These are phyloP conservation scores for Penicillium expansum DNA, from an alignment of 2,329 filamentous ascomycete genomes.

Conservation along the genomic window DNA sequence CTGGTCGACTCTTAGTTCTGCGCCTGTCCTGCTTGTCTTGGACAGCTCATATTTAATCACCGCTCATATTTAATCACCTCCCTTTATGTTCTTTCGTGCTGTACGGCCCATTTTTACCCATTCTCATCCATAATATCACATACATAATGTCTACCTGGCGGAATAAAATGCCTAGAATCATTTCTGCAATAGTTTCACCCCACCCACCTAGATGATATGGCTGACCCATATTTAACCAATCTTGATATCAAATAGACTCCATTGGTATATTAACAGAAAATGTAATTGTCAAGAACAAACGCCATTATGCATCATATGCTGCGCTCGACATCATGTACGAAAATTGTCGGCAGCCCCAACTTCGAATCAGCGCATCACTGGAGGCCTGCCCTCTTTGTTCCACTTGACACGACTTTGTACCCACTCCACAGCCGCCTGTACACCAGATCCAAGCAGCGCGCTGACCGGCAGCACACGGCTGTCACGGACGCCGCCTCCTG, in stretches of 20 bases:
- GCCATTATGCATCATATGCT: conserved; percentile 19
- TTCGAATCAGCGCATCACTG: conserved; percentile 74
- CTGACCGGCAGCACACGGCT: conserved; percentile 87
- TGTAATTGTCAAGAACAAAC: conserved; percentile 16
- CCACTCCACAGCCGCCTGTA: conserved; percentile 97
- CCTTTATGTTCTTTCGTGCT: not conserved
- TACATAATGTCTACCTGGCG: not conserved
- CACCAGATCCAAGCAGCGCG: conserved; percentile 77
- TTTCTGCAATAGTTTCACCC: not conserved
- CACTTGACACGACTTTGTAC: conserved; percentile 86
- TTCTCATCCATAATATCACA: not conserved
- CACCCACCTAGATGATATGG: not conserved
- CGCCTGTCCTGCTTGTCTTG: not conserved
- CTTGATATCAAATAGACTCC: conserved; percentile 7
- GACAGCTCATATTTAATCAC: no score
- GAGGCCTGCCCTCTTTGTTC: conserved; percentile 91
- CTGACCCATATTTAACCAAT: not conserved
- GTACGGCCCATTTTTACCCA: not conserved
- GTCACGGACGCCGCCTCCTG: conserved; percentile 80
- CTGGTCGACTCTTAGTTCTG: not conserved
- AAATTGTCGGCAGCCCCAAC: not conserved
- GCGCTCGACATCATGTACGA: conserved; percentile 6
- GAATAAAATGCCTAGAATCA: not conserved
- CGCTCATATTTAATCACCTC: not conserved
- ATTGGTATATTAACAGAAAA: conserved; percentile 16